Evolutionary conservation across 345 rosid genomes (phyloP), one percentile per base, ranked within the genome.

Genomic region (thale cress (Arabidopsis thaliana)): DNA sequence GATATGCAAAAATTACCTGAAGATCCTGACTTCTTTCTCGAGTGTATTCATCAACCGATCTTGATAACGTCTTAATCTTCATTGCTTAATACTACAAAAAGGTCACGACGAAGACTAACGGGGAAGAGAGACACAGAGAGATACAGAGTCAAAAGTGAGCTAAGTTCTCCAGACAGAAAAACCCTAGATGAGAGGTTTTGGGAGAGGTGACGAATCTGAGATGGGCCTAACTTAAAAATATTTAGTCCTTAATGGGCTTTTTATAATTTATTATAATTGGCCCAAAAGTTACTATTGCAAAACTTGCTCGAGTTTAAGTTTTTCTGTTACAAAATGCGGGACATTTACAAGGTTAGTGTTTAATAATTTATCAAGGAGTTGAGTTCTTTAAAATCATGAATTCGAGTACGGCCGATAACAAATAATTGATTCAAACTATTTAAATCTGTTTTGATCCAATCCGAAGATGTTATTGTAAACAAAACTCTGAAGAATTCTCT

Each of bases 21-120:
- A 95, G 92, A 68, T 95, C 99, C 56, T 92, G 90, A 84, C 99
- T 92, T 75, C 99, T 83, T 65, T 92, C 99, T 69, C 99, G 88
- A 63, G 98, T 95, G 86, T 88, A 95, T 59, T 92, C 97, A 74
- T 95, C 98, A 4, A 82, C 78, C 2, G 97, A 85, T 46, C 98
- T 88, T 7, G 99, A 95, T 66, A 95, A 86, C 36, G 83, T 87
- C 82, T 92, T 92, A 25, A 95, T 88, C 82, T 84, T 92, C 98
- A 95, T 90, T 25, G 28, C 67, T 6, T 50, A 10, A 38, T 59
- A 34, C 10, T 38, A 2, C 20, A 4, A 25, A 13, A 1, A 55
- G 65, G 1, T 69, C 34, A 59, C 67, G 42, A 16, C n/a, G 11
- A 24, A 32, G 30, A 44, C 4, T 1, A 25, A 7, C 36, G 24